phyloP scores from a whole-genome alignment of 179 eudicot species.

The Silene vulgaris region DNA sequence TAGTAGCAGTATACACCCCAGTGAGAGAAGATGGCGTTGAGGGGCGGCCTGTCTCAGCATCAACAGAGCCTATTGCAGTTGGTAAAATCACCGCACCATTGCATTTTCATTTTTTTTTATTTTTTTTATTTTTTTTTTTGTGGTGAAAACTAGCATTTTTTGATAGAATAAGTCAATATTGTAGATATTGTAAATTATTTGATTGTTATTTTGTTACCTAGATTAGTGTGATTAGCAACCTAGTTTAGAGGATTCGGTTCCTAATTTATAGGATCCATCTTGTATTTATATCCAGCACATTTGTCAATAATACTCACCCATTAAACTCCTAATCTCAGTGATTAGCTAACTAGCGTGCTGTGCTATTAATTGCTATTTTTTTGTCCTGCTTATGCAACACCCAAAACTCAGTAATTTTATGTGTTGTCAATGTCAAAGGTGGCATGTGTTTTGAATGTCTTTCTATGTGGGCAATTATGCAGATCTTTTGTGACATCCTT shows the following conservation, averaged over 20 bases:
- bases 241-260: no score
- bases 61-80: constrained; percentile 86
- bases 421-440: background rate
- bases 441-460: background rate
- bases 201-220: no score
- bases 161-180: no score
- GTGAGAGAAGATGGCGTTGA: constrained; percentile 89
- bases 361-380: background rate
- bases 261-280: no score
- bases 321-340: no score
- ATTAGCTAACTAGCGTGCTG: background rate
- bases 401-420: background rate
- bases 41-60: constrained; percentile 85
- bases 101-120: background rate
- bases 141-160: background rate
- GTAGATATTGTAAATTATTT: no score
- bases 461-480: background rate
- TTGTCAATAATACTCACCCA: no score
- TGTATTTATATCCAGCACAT: no score
- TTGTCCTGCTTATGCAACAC: background rate
- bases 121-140: background rate
- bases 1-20: constrained; percentile 87
- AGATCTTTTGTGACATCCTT: background rate
- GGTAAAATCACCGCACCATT: constrained; percentile 41
- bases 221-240: no score